Evolutionary conservation across 2,329 filamentous ascomycete species (phyloP).

Genomic region (Phoma sp.): DNA sequence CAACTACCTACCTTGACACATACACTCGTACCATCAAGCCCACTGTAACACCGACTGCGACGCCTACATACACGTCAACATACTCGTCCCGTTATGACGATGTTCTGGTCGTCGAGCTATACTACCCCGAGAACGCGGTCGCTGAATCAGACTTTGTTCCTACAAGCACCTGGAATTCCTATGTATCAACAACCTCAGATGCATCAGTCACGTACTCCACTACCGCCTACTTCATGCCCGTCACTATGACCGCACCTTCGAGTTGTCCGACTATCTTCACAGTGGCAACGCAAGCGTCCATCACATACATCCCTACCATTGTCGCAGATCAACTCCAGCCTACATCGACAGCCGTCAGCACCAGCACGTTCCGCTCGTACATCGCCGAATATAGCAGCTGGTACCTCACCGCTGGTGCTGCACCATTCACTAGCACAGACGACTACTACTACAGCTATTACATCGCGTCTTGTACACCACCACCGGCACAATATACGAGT

Average conservation of each 20-base stretch:
- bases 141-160: slow-evolving; percentile 34
- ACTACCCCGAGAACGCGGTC: slow-evolving; percentile 32
- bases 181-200: slow-evolving; percentile 13
- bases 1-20: slow-evolving; percentile 17
- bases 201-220: slow-evolving; percentile 9
- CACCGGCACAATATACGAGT: slow-evolving; percentile 16
- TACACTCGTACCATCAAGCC: slow-evolving; percentile 28
- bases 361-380: slow-evolving; percentile 13
- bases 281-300: slow-evolving; percentile 25
- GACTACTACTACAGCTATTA: slow-evolving; percentile 37
- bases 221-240: slow-evolving; percentile 35
- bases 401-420: slow-evolving; percentile 34
- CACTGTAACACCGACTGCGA: slow-evolving; percentile 33
- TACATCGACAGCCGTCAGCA: slow-evolving; percentile 23
- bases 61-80: slow-evolving; percentile 25
- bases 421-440: slow-evolving; percentile 28
- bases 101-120: slow-evolving; percentile 26
- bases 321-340: slow-evolving; percentile 35
- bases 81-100: slow-evolving; percentile 17
- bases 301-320: slow-evolving; percentile 28
- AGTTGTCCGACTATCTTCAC: slow-evolving; percentile 36
- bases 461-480: slow-evolving; percentile 32
- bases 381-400: slow-evolving; percentile 31
- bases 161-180: slow-evolving; percentile 9
- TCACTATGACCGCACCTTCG: slow-evolving; percentile 40